Base-by-base conservation (phyloP, 106 monocot species). In the Agapanthus africanus region DNA sequence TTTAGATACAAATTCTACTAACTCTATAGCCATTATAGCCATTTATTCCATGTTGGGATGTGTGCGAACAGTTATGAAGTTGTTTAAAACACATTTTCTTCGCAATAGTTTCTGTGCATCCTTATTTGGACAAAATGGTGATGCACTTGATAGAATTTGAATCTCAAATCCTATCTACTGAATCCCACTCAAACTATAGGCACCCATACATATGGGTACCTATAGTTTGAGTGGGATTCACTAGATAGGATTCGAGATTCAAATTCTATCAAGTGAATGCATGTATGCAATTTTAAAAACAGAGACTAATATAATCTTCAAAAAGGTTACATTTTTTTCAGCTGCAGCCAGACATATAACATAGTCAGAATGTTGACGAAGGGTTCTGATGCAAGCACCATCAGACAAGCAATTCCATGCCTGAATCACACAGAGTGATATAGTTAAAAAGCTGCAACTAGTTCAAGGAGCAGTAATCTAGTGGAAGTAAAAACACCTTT, bases 361-460 rank as follows among this genome's bases (percentile, higher is more conserved):
- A 81, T 92, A 99, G 71, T 99, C 97, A 41, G 97, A 87, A 87
- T 99, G 97, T 69, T 99, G 97, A 33, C 85, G 92, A 25, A 99
- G 82, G 71, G 97, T 99, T 65, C 82, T 87, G 27, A 79, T 83
- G 62, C 97, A 99, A 71, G 73, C 65, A 39, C 84, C 82, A 76
- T 83, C 82, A 9, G 92, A 99, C 38, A 89, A 85, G 75, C 80
- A 71, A 73, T 83, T 88, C 97, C 97, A 99, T 26, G 71, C 40
- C 97, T 99, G 78, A 25, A 66, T 51, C 9, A 77, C 5, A 61
- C 0, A 46, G 38, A 73, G 37, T 46, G 51, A 34, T 65, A 27
- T 15, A 57, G 39, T 65, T 36, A 66, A 50, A 10, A 56, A 11
- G 16, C 60, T 18, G 16, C 21, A 41, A 75, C 62, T 19, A 6